These are phyloP conservation scores for Porphyrellus sp. DNA, from an alignment of 1,284 basidiomycete genomes.

Conservation along the genomic window DNA sequence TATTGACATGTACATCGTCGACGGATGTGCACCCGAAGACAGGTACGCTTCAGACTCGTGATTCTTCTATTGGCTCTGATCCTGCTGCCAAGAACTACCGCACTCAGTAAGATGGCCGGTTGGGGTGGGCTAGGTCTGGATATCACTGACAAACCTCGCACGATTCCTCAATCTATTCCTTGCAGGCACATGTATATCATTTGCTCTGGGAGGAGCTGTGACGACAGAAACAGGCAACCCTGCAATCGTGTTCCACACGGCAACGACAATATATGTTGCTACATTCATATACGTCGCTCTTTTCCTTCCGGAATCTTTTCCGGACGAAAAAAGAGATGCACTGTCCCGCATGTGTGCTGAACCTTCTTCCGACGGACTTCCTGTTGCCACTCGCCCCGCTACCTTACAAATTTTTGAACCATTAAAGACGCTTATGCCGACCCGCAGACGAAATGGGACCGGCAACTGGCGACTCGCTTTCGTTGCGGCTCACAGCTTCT, in stretches of 20 bases:
- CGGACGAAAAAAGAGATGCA: slow-evolving; percentile 27
- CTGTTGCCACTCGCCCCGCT: not conserved
- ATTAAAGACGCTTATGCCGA: slow-evolving; percentile 28
- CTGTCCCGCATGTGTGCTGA: slow-evolving; percentile 13
- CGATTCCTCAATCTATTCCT: not conserved
- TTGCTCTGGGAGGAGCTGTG: slow-evolving; percentile 30
- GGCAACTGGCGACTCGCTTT: slow-evolving; percentile 33
- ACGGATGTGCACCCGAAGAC: slow-evolving; percentile 26
- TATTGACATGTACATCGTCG: slow-evolving; percentile 31
- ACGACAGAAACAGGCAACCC: slow-evolving; percentile 29
- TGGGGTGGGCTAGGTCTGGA: slow-evolving; percentile 29
- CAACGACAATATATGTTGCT: slow-evolving; percentile 18
- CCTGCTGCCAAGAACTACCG: slow-evolving; percentile 24
- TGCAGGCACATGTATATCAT: slow-evolving; percentile 30
- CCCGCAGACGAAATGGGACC: slow-evolving; percentile 19
- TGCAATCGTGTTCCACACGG: slow-evolving; percentile 27
- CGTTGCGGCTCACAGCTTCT: slow-evolving; percentile 28
- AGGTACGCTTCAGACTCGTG: slow-evolving; percentile 18
- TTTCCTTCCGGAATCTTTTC: slow-evolving; percentile 35
- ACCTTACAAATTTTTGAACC: slow-evolving; percentile 23
- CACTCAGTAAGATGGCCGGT: slow-evolving; percentile 31
- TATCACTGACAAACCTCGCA: not conserved
- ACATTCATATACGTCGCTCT: slow-evolving; percentile 23
- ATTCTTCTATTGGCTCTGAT: not conserved
- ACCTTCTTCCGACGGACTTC: not conserved